These are phyloP conservation scores for Carallia pectinifolia DNA, from an alignment of 345 rosid genomes.

Conservation along the genomic window DNA sequence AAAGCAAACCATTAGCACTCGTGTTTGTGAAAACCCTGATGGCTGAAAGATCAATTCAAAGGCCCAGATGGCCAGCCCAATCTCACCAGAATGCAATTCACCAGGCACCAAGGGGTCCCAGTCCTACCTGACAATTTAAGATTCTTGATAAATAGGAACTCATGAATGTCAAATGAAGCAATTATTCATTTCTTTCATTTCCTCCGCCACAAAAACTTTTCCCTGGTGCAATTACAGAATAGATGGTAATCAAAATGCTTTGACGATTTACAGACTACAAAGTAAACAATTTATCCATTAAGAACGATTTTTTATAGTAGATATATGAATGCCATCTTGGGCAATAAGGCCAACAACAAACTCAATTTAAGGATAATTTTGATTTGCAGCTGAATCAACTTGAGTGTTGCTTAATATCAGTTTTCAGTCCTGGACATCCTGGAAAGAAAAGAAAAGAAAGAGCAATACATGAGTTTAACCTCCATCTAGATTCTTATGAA, in stretches of 20 bases:
- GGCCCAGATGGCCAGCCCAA: no score
- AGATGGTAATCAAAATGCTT: not conserved
- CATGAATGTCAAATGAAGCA: not conserved
- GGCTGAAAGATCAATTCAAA: no score
- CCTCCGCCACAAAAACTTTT: slow-evolving; percentile 1
- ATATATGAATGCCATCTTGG: slow-evolving; percentile 12
- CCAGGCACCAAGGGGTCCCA: no score
- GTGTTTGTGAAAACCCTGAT: no score
- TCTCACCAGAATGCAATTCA: no score
- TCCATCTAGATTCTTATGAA: no score
- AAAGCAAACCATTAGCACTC: no score
- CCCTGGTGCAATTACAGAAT: not conserved
- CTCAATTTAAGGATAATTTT: slow-evolving; percentile 20
- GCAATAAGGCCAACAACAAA: slow-evolving; percentile 25
- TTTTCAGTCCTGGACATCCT: slow-evolving; percentile 37
- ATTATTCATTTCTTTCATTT: slow-evolving; percentile 18
- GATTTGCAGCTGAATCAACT: slow-evolving; percentile 6
- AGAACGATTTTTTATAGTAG: slow-evolving; percentile 10
- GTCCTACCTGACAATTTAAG: no score
- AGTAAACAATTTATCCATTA: slow-evolving; percentile 10
- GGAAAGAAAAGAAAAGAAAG: not conserved
- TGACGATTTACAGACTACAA: slow-evolving; percentile 8
- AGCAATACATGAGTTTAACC: not conserved
- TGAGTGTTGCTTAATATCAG: slow-evolving; percentile 1
- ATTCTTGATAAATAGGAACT: no score